Conservation (phyloP, 371 early-diverging fungal species). For the Mycotypha africana region DNA sequence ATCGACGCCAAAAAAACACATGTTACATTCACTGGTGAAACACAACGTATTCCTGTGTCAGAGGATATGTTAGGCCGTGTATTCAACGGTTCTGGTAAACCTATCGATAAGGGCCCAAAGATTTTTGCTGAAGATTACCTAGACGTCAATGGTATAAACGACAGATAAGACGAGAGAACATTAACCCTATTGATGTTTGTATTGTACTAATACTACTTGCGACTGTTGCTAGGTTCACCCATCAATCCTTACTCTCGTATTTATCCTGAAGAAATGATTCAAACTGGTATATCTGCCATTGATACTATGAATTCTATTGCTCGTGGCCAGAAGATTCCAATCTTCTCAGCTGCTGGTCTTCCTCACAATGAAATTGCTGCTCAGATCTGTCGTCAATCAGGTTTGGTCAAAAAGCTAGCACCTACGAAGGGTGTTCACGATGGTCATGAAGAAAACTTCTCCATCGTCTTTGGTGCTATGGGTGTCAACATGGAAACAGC, state of each 20-base stretch:
- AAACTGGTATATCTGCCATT: constrained; percentile 99
- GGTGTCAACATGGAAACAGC: constrained; percentile 99
- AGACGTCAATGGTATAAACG: constrained; percentile 83
- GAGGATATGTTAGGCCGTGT: constrained; percentile 99
- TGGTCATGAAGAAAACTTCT: constrained; percentile 99
- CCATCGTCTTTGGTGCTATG: constrained; percentile 99
- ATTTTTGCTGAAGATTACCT: constrained; percentile 99
- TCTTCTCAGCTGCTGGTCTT: constrained; percentile 99
- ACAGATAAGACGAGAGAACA: too few relatives aligned
- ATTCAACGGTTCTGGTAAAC: constrained; percentile 99
- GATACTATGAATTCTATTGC: constrained; percentile 99
- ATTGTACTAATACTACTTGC: neutral
- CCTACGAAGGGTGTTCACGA: constrained; percentile 95
- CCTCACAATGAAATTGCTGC: constrained; percentile 99
- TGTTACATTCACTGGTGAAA: constrained; percentile 98
- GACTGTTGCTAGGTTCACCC: constrained; percentile 70
- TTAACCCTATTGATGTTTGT: neutral
- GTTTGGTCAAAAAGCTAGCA: constrained; percentile 86
- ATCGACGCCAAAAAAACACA: constrained; percentile 98
- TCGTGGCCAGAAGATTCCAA: constrained; percentile 99
- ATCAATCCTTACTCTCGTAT: constrained; percentile 99
- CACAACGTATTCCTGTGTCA: constrained; percentile 96
- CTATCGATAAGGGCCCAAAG: constrained; percentile 99
- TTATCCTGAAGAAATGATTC: constrained; percentile 99
- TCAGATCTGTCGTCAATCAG: constrained; percentile 99